Evolutionary conservation across 805 yeast species (phyloP), one percentile per base, ranked within the genome.

Genomic region (Peterozyma xylosa): DNA sequence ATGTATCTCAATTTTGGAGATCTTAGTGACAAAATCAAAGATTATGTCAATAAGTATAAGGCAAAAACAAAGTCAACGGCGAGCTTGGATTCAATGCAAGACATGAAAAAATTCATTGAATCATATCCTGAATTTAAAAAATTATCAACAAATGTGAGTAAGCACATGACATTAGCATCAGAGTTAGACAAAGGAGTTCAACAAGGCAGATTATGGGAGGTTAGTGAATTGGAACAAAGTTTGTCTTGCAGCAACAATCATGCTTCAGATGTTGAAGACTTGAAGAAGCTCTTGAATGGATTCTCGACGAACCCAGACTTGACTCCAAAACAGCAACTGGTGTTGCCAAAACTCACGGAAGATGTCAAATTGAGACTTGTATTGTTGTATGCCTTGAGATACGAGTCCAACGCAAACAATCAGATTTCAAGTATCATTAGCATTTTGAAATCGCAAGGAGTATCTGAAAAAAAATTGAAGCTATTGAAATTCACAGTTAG

Each of bases 1-100:
- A 85, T 88, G 90, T 87, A 77, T 58, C 70, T 86, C 52, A 93
- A 93, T 62, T 95, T 90, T 66, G 99, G 98, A 30, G 98, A 93
- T 58, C 68, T 93, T 43, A 93, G 96, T 36, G 96, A 89, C 35
- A 77, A 79, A 51, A 83, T 93, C 55, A 90, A 87, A 55, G 80
- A 75, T 45, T 87, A 86, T 56, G 96, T 93, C 30, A 82, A 80
- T 43, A 81, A 78, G 38, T 93, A 89, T 62, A 91, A 88, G 56
- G 59, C 70, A 16, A 86, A 85, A 55, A 86, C 97, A 1, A 85
- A 89, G 53, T 75, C 82, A 16, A 78, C 80, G 42, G 78, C 78
- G 39, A 79, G 81, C 48, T 73, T 91, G 49, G 80, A 80, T 50
- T 81, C 93, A 33, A 78, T 93, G 38, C 80, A 86, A 15, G 99